A percentile compares a stretch with the other conserved stretches of the same genome.
Conservation (phyloP, 352 stramenopile species). For the Phytopythium chamaehyphon region DNA sequence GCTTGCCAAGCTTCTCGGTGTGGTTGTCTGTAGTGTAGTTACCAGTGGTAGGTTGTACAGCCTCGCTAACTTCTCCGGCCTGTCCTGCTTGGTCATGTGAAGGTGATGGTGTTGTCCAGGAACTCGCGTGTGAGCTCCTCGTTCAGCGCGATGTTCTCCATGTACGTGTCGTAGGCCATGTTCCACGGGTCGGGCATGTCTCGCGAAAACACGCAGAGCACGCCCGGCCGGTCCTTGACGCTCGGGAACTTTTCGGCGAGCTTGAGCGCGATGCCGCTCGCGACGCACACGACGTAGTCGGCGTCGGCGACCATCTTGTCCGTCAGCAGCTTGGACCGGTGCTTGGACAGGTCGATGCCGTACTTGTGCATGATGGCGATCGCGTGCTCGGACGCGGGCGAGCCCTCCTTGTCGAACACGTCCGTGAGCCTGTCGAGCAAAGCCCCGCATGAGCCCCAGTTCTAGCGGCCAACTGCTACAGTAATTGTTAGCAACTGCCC, state of each 20-base stretch:
- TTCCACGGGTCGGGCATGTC: constrained; percentile 79
- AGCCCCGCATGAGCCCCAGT: not conserved
- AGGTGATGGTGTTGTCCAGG: constrained; percentile 57
- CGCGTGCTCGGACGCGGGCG: constrained; percentile 52
- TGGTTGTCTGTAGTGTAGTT: not conserved
- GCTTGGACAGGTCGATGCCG: constrained; percentile 59
- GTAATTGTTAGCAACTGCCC: not conserved
- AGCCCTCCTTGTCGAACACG: constrained; percentile 64
- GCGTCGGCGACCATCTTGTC: constrained; percentile 57
- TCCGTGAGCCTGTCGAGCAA: constrained; percentile 58
- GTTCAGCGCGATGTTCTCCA: constrained; percentile 71
- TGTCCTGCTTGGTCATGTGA: constrained; percentile 8
- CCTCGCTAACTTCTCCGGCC: not conserved
- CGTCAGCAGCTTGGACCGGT: constrained; percentile 66
- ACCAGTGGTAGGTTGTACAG: not conserved
- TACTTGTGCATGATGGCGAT: constrained; percentile 75
- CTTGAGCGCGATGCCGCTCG: constrained; percentile 57
- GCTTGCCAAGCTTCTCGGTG: too few relatives aligned
- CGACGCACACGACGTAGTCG: constrained; percentile 73
- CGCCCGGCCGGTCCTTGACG: constrained; percentile 48
- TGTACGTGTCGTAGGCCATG: constrained; percentile 83
- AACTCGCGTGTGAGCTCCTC: constrained; percentile 77
- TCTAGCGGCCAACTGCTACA: not conserved
- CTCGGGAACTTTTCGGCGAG: constrained; percentile 58
- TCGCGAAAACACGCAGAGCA: constrained; percentile 52